phyloP scores from a whole-genome alignment of 805 yeast species.

The Yarrowia porcina region DNA sequence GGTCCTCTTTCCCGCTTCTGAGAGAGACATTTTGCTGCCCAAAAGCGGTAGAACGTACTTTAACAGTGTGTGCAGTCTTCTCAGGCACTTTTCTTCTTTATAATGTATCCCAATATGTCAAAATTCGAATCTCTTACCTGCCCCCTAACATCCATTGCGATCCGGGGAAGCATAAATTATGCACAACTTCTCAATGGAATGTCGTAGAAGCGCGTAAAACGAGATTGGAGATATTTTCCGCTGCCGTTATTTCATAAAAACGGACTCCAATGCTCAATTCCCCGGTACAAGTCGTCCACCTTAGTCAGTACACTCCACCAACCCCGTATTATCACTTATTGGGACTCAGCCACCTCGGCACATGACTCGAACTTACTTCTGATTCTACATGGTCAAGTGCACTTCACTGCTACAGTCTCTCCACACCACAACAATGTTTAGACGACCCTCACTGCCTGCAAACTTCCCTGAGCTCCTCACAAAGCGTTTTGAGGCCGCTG shows the following conservation, averaged over 20 bases:
- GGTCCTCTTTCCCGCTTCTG: too few relatives aligned
- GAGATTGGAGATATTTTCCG: neutral
- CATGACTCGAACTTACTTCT: neutral
- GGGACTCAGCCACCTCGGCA: constrained; percentile 16
- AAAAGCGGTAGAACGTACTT: too few relatives aligned
- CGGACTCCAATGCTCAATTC: neutral
- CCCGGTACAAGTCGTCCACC: too few relatives aligned
- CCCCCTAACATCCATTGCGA: too few relatives aligned
- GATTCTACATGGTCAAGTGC: neutral
- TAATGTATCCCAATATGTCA: too few relatives aligned
- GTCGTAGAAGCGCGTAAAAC: neutral
- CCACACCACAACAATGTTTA: neutral
- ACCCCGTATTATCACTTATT: neutral
- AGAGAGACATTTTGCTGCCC: too few relatives aligned
- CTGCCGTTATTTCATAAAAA: neutral
- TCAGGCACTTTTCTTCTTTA: too few relatives aligned
- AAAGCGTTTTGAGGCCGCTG: constrained; percentile 47
- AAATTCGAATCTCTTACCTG: too few relatives aligned
- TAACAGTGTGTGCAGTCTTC: too few relatives aligned
- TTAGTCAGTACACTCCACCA: too few relatives aligned
- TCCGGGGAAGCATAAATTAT: constrained; percentile 8
- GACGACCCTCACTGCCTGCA: constrained; percentile 18
- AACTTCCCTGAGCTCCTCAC: constrained; percentile 16
- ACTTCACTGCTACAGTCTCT: neutral
- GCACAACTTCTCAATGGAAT: constrained; percentile 8